phyloP scores from a whole-genome alignment of 371 early-diverging fungal genomes.

The Hamiltosporidium tvaerminnensis region DNA sequence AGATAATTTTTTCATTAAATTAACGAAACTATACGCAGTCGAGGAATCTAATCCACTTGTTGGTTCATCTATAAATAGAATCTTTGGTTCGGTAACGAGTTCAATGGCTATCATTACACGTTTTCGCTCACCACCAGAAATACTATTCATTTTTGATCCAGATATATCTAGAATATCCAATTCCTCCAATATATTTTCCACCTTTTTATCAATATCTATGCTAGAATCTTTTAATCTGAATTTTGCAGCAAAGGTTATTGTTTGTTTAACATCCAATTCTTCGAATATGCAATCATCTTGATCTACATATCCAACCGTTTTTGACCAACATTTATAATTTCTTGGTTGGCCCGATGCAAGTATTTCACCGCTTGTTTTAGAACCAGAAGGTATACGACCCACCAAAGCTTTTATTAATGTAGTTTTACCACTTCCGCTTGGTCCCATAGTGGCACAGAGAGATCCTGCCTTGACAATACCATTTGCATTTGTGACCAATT shows the following conservation, averaged over 20 bases:
- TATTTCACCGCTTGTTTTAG: constrained; percentile 32
- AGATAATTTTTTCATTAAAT: neutral
- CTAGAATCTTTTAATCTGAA: neutral
- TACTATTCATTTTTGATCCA: constrained; percentile 38
- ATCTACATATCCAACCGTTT: constrained; percentile 8
- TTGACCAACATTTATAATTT: constrained; percentile 47
- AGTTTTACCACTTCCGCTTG: constrained; percentile 54
- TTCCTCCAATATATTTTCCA: constrained; percentile 4
- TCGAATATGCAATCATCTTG: constrained; percentile 35
- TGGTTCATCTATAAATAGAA: constrained; percentile 59
- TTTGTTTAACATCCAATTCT: neutral
- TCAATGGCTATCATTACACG: constrained; percentile 58
- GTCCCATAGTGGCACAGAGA: constrained; percentile 37
- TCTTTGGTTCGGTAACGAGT: constrained; percentile 56
- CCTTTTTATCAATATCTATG: neutral
- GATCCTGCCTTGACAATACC: too few species aligned
- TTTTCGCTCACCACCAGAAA: constrained; percentile 58
- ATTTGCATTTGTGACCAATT: too few species aligned
- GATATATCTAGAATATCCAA: constrained; percentile 45
- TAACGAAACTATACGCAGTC: neutral
- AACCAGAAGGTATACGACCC: constrained; percentile 21
- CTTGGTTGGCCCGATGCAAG: constrained; percentile 16
- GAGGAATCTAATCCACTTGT: constrained; percentile 50
- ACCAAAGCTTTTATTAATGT: constrained; percentile 46
- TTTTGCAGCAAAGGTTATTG: neutral